Base-by-base conservation (phyloP, 768 basidiomycete species). In the Pleurotus pulmonarius region DNA sequence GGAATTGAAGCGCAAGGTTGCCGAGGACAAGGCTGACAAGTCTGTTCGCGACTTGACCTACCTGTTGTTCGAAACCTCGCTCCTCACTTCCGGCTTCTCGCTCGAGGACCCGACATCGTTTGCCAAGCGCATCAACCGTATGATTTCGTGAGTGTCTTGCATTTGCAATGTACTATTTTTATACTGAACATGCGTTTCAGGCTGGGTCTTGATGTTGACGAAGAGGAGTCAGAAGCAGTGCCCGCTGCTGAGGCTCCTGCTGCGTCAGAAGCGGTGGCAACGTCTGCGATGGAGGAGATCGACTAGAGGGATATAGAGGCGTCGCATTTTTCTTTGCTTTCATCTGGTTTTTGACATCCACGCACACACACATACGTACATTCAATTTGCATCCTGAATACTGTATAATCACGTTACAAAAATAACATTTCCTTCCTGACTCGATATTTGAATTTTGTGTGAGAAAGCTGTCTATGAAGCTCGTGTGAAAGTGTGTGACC, bases 11-110 rank as follows among this genome's bases (percentile, higher is more conserved):
- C 84, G 84, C 65, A 96, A 97, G 80, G 92, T 98, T 60, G 79
- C 91, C 47, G 94, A 95, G 73, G 96, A 99, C 80, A 94, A 95
- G 82, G 88, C 91, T 54, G 95, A 98, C 86, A 97, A 96, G 86
- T 94, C 94, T 56, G 95, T 97, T 67, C 87, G 93, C 62, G 96
- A 98, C 76, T 76, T 99, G 67, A 98, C 94, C 56, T 94, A 86
- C 82, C 83, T 98, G 45, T 78, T 99, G 56, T 98, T 92, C 78
- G 96, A 98, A 85, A 98, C 96, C 52, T 90, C 96, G 2, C 86
- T 98, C 60, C 87, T 97, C 62, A 94, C 93, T 13, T 94, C 92
- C 51, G 92, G 92, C 51, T 99, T 99, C 83, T 86, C 92, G 55
- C 87, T 99, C 58, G 94, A 98, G 62, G 92, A 95, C 71, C 96